Base-by-base conservation (phyloP, 768 basidiomycete species). In the Artomyces pyxidatus region DNA sequence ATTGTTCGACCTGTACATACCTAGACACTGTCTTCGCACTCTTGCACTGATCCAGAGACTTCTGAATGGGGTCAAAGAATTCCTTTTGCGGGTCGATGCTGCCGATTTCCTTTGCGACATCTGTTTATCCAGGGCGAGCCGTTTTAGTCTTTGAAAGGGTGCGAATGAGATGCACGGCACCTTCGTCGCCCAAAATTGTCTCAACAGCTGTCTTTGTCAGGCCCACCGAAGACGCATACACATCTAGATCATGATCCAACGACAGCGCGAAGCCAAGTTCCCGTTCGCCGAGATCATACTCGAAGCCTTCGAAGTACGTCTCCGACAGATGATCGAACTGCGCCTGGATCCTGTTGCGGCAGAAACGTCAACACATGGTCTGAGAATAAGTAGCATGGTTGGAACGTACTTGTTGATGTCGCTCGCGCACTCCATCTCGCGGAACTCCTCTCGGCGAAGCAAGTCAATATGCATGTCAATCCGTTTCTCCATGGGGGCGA, bases 301-400 rank as follows among this genome's bases (percentile, higher is more conserved):
- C 85, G 55, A 83, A 85, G 16, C 78, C 80, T 48, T 72, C 74
- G 59, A 98, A 92, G 64, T 93, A 88, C 1, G 87, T 82, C 58
- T 91, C 89, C 1, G 87, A 81, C 3, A 97, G 75, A 62, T 97
- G 94, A 48, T 95, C 90, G 56, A 95, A 92, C 62, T 96, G 92
- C 0, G 88, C 83, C 57, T 93, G 82, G 65, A 97, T 83, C 69
- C 93, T 96, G 57, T 10, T 19, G 9, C 1, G 10, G 19, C 17
- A 22, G 44, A 23, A 14, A 40, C 25, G 21, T 42, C 14, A 22
- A 11, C 6, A 32, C 16, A 6, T 12, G 14, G 6, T n/a, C 27
- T 4, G 4, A 14, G 10, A 21, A 17, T 41, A 45, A 17, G 9
- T 16, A 19, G 14, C 17, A 26, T 7, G 32, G 43, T 38, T 26